Evolutionary conservation across 1,139 yeast species (phyloP).

Genomic region (Debaryomyces nepalensis): DNA sequence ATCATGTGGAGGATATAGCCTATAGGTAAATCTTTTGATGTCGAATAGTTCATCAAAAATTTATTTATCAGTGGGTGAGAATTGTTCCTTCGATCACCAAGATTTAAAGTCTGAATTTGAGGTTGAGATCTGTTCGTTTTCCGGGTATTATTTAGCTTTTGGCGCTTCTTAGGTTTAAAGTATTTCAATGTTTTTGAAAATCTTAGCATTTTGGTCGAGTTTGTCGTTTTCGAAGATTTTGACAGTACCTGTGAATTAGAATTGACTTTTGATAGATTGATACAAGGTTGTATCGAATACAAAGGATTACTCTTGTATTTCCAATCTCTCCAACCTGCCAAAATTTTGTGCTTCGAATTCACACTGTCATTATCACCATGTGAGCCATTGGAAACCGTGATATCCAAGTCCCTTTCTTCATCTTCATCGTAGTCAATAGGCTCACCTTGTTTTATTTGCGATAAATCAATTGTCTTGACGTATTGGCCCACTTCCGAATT

Average conservation of each 20-base stretch:
- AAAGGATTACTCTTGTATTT: slow-evolving; percentile 72
- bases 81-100: slow-evolving; percentile 7
- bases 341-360: slow-evolving; percentile 25
- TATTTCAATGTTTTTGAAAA: slow-evolving; percentile 31
- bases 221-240: slow-evolving; percentile 24
- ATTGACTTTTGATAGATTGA: slow-evolving; percentile 29
- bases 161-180: slow-evolving; percentile 28
- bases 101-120: background rate
- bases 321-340: slow-evolving; percentile 93
- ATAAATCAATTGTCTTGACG: slow-evolving; percentile 62
- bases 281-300: slow-evolving; percentile 42
- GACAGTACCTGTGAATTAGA: slow-evolving; percentile 32
- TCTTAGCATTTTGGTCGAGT: slow-evolving; percentile 17
- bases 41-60: slow-evolving; percentile 58
- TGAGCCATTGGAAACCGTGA: slow-evolving; percentile 6
- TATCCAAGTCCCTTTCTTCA: slow-evolving; percentile 25
- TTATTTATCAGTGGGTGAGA: slow-evolving; percentile 66
- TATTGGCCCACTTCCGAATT: slow-evolving; percentile 58
- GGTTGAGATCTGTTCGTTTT: background rate
- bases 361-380: slow-evolving; percentile 15
- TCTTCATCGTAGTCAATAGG: slow-evolving; percentile 51
- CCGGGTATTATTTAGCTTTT: slow-evolving; percentile 14
- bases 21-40: slow-evolving; percentile 67
- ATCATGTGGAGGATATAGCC: slow-evolving; percentile 68
- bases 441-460: slow-evolving; percentile 53